These are phyloP conservation scores for Chaetomium sp. DNA, from an alignment of 2,329 filamentous ascomycete species.

Conservation along the genomic window DNA sequence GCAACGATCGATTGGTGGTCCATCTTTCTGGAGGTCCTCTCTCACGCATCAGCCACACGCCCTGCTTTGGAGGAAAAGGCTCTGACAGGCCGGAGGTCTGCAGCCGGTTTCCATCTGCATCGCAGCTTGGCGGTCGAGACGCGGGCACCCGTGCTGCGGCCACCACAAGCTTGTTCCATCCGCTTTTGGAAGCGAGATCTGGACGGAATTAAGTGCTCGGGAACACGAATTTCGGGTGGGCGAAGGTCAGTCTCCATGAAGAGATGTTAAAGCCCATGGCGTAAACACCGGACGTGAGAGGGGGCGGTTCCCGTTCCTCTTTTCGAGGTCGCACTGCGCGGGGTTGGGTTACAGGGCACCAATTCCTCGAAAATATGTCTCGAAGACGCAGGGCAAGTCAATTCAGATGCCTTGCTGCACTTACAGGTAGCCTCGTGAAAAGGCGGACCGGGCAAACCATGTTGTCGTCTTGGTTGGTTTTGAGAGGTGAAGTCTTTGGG, in stretches of 20 bases:
- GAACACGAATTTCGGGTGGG: neutral
- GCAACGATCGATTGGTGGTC: conserved; percentile 29
- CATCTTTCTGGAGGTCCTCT: conserved; percentile 15
- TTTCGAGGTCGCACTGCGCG: neutral
- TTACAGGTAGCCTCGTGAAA: neutral
- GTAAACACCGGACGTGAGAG: neutral
- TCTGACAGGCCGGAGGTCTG: conserved; percentile 17
- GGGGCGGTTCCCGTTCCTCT: neutral
- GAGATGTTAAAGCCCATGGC: neutral
- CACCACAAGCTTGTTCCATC: too few species aligned
- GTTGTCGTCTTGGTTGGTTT: neutral
- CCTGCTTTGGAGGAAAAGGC: conserved; percentile 25
- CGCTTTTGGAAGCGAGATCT: neutral
- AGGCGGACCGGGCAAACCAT: too few species aligned
- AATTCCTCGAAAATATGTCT: neutral
- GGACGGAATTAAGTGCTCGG: neutral
- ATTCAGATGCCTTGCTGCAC: neutral
- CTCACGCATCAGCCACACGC: conserved; percentile 25
- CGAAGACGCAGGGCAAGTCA: neutral
- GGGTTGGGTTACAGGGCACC: neutral
- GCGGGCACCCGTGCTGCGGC: conserved; percentile 23
- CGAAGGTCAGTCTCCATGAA: neutral
- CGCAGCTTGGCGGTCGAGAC: conserved; percentile 30
- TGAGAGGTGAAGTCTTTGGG: neutral
- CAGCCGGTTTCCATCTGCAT: conserved; percentile 25